Conservation (phyloP, 495 filamentous ascomycete genomes). For the Penicillium simplicissimum region DNA sequence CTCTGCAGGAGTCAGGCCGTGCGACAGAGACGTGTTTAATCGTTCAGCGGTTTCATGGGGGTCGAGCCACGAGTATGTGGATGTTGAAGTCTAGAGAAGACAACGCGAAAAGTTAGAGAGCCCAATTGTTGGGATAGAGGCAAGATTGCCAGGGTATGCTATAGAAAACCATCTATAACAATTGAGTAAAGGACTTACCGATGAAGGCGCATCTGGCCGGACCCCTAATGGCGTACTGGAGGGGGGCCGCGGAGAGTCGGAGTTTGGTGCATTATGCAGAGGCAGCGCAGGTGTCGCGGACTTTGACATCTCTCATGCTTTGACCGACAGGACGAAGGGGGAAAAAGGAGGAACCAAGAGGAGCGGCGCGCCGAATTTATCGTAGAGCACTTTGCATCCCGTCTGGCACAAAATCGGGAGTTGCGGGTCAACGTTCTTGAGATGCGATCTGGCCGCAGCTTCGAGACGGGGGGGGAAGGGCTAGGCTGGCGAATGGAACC, state of each 20-base stretch:
- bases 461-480: conserved; percentile 20
- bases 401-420: conserved; percentile 20
- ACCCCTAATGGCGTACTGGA: conserved; percentile 39
- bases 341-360: conserved; percentile 16
- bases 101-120: conserved; percentile 10
- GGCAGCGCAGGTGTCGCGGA: conserved; percentile 58
- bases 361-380: conserved; percentile 20
- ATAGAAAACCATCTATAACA: neutral
- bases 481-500: conserved; percentile 20
- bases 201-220: conserved; percentile 35
- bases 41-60: conserved; percentile 75
- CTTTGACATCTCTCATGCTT: conserved; percentile 63
- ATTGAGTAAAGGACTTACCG: conserved; percentile 28
- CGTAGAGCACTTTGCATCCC: conserved; percentile 36
- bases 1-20: conserved; percentile 79
- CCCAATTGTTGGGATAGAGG: neutral
- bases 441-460: conserved; percentile 41
- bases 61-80: conserved; percentile 63
- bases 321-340: conserved; percentile 13
- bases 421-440: conserved; percentile 24
- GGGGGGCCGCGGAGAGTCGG: conserved; percentile 34
- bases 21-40: conserved; percentile 76
- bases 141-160: neutral
- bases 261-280: conserved; percentile 51
- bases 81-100: conserved; percentile 53